phyloP scores from a whole-genome alignment of 768 basidiomycete genomes.

The Mycena indigotica region DNA sequence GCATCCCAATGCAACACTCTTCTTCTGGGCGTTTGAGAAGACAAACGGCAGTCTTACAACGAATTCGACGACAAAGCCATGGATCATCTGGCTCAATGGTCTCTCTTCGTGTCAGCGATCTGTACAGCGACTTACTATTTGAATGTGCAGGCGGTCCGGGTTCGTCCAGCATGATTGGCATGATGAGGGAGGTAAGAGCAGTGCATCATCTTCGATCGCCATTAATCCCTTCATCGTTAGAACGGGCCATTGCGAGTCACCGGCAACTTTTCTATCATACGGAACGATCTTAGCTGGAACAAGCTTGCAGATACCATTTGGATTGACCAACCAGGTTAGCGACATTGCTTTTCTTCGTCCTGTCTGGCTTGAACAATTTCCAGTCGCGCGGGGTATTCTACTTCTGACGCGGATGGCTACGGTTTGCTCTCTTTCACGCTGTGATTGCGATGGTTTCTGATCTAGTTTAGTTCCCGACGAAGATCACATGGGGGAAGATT shows the following conservation, averaged over 20 bases:
- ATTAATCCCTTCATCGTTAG: slow-evolving; percentile 36
- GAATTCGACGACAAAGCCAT: slow-evolving; percentile 45
- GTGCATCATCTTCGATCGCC: neutral
- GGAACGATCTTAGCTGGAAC: slow-evolving; percentile 62
- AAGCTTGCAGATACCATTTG: slow-evolving; percentile 67
- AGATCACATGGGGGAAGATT: slow-evolving; percentile 63
- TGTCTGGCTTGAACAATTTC: slow-evolving; percentile 34
- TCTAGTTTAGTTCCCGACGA: slow-evolving; percentile 48
- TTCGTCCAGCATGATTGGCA: slow-evolving; percentile 65
- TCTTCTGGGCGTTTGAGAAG: slow-evolving; percentile 68
- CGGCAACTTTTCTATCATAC: slow-evolving; percentile 47
- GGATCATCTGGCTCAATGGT: slow-evolving; percentile 77
- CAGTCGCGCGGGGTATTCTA: slow-evolving; percentile 60
- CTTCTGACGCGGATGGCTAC: slow-evolving; percentile 61
- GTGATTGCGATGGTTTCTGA: neutral
- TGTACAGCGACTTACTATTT: neutral
- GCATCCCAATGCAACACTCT: slow-evolving; percentile 67
- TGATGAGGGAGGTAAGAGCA: slow-evolving; percentile 60
- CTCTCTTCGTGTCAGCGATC: slow-evolving; percentile 34
- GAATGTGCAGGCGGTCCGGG: slow-evolving; percentile 51
- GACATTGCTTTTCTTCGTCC: neutral
- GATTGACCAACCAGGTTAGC: slow-evolving; percentile 73
- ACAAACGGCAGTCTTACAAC: slow-evolving; percentile 57
- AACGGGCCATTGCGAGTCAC: slow-evolving; percentile 70
- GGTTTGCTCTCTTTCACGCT: slow-evolving; percentile 36